A percentile compares a stretch with the other conserved stretches of the same genome.
phyloP scores from a whole-genome alignment of 345 rosid species.

The Eucalyptus camaldulensis region DNA sequence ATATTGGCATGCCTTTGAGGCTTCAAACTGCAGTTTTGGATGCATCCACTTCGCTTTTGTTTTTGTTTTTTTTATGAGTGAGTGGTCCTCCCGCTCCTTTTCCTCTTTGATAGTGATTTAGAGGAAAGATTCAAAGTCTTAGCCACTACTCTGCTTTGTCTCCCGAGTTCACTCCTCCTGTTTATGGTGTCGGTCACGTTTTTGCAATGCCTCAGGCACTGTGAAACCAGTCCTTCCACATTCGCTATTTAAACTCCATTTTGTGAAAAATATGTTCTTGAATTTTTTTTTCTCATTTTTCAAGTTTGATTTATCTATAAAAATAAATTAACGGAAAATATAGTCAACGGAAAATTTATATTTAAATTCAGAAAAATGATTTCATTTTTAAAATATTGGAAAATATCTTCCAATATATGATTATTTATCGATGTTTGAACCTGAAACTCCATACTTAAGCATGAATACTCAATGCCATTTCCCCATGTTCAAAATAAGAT shows the following conservation, averaged over 20 bases:
- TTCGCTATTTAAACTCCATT: background rate
- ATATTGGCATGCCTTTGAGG: background rate
- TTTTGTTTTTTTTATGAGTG: background rate
- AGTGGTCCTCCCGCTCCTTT: background rate
- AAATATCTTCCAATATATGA: background rate
- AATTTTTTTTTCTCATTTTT: too few relatives aligned
- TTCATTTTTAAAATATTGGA: too few relatives aligned
- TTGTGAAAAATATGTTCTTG: background rate
- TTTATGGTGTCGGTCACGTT: background rate
- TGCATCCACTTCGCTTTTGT: background rate
- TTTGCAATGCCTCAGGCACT: background rate
- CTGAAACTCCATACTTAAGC: too few relatives aligned
- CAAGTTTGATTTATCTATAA: too few relatives aligned
- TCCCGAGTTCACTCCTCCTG: background rate
- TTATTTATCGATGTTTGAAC: fast-evolving
- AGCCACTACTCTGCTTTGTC: background rate
- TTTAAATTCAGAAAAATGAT: background rate
- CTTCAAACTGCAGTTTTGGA: background rate
- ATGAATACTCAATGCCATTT: fast-evolving
- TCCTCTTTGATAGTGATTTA: background rate
- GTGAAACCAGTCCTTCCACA: background rate
- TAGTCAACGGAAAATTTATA: too few relatives aligned
- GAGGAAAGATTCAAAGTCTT: background rate
- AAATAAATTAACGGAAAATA: too few relatives aligned
- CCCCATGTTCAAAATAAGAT: too few relatives aligned